Base-by-base conservation (phyloP, 257 asterid genomes). In the Fraxinus pennsylvanica region DNA sequence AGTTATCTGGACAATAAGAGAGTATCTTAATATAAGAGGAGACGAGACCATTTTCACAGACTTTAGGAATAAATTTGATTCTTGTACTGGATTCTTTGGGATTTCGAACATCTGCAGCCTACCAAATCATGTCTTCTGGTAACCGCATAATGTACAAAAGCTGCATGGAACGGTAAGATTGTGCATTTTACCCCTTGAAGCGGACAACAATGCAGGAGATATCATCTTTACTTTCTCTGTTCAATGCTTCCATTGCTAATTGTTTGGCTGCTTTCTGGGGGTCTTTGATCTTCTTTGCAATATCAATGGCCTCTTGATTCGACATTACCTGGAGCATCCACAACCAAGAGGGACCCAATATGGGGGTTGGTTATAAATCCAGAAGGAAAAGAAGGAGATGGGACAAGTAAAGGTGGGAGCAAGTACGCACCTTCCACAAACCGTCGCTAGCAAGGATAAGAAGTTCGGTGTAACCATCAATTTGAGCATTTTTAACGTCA, bases 391-490 rank as follows among this genome's bases (percentile, higher is more conserved):
- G 54, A 93, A 38, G 45, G 50, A 5, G 30, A 52, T 8, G 19
- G 63, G 9, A 69, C 43, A 12, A 67, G 39, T 32, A 25, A 68
- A 30, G 41, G 3, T 19, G 33, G 13, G 21, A 80, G 50, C 1
- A 30, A 72, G 81, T 59, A 63, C 1, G 36, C 47, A 89, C 98
- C 98, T 94, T 94, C 98, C 98, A 94, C 76, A 94, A 70, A 74
- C 98, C 98, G 78, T 94, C 98, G 63, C 98, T 94, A 8, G 98
- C 98, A 65, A 94, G 97, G 84, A 94, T 94, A 65, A 94, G 91
- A 74, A 94, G 80, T 33, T 94, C 97, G 1, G 92, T 85, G 15
- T 87, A 89, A 10, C 76, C 81, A 69, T 90, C 88, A 67, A 94
- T 84, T 27, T 82, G 88, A 73, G 94, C 90, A 45, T 77, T 83